Evolutionary conservation across 1,284 basidiomycete species (phyloP).

Genomic region (Boletellus deceptivus): DNA sequence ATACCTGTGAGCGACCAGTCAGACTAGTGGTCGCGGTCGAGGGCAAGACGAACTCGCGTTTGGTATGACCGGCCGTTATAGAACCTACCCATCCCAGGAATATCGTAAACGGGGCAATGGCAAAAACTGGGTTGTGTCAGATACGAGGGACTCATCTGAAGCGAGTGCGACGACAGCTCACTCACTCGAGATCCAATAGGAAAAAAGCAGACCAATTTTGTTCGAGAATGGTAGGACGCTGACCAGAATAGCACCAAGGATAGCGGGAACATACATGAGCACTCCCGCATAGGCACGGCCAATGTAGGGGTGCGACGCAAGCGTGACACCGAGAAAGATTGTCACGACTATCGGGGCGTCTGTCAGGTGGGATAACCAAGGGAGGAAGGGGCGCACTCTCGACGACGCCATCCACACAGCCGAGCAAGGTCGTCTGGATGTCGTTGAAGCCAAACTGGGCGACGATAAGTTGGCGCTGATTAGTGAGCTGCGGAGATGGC

Average conservation of each 20-base stretch:
- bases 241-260: constrained; percentile 68
- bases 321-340: constrained; percentile 57
- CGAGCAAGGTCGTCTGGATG: constrained; percentile 72
- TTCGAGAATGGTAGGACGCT: constrained; percentile 63
- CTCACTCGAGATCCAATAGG: constrained; percentile 71
- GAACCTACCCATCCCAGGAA: constrained; percentile 68
- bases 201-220: constrained; percentile 68
- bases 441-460: constrained; percentile 69
- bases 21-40: constrained; percentile 6
- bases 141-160: too few relatives aligned
- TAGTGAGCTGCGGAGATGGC: constrained; percentile 52
- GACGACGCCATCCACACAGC: constrained; percentile 71
- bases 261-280: constrained; percentile 65
- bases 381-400: constrained; percentile 43
- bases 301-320: constrained; percentile 51
- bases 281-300: constrained; percentile 61
- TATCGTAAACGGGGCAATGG: constrained; percentile 68
- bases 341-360: constrained; percentile 44
- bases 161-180: constrained; percentile 1
- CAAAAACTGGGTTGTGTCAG: constrained; percentile 48
- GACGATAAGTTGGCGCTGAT: constrained; percentile 74
- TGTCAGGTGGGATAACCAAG: background rate
- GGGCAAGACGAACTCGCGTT: constrained; percentile 43
- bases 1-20: constrained; percentile 39
- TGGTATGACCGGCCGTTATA: constrained; percentile 73